Evolutionary conservation across 2,329 filamentous ascomycete genomes (phyloP), one percentile per base, ranked within the genome.

Genomic region (Alternaria incomplexa): DNA sequence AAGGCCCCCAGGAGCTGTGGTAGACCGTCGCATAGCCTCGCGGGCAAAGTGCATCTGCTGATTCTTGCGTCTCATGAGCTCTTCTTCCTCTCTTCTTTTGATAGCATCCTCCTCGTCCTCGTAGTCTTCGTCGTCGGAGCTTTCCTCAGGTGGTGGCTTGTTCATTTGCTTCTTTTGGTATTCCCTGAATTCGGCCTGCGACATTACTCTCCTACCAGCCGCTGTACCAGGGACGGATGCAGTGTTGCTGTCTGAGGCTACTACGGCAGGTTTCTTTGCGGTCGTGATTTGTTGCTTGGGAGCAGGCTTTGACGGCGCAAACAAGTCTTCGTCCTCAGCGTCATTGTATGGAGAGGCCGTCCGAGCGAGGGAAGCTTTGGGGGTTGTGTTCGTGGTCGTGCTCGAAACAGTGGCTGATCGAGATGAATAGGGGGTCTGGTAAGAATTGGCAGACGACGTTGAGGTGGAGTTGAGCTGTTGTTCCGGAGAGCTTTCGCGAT

Each of bases 51-150:
- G 68, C 75, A 77, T 73, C 52, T 79, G 76, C 46, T 76, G 74
- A 47, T 74, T 74, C 61, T 76, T 75, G 17, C 76, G 73, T 46
- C 73, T 70, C 45, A 71, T 58, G 17, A 75, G 64, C 51, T 78
- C 74, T 50, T 79, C 75, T 57, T 79, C 73, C 54, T 77, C 67
- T 13, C 76, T 72, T 54, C 73, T 72, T 64, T 69, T 67, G 58
- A 77, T 75, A 4, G 73, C 73, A 15, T 80, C 78, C 59, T 80
- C 78, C 61, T 80, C 78, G 46, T 79, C 78, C 45, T 80, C 78
- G 56, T 79, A 79, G 47, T 79, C 75, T 36, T 78, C 76, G 9
- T 77, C 74, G 9, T 76, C 75, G 3, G 73, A 74, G 61, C 70
- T 73, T 44, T 77, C 72, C 8, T 72, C 66, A 20, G 70, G 64